These are phyloP conservation scores for Rhizopus stolonifer DNA, from an alignment of 371 early-diverging fungal genomes.

Conservation along the genomic window DNA sequence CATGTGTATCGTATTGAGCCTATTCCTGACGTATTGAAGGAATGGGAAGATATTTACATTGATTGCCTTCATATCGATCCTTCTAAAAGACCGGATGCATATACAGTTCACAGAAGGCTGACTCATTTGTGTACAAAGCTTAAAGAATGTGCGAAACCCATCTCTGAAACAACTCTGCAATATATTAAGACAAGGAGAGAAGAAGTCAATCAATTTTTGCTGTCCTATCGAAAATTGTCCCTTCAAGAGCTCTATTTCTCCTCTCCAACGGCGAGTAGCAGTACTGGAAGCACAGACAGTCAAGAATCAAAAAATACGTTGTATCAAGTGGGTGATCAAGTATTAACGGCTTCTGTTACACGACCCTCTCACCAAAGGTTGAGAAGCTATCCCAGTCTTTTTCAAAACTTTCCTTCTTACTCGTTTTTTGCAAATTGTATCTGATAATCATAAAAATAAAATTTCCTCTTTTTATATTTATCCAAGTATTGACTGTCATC, in stretches of 20 bases:
- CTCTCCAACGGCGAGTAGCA: constrained; percentile 3
- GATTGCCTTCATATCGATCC: constrained; percentile 42
- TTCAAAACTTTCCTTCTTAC: constrained; percentile 23
- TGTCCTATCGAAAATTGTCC: constrained; percentile 1
- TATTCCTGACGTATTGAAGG: constrained; percentile 38
- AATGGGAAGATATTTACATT: constrained; percentile 38
- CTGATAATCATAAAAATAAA: too few relatives aligned
- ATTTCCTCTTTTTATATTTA: too few relatives aligned
- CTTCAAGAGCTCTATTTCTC: constrained; percentile 6
- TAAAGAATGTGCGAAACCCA: neutral
- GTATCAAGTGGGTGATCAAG: constrained; percentile 28
- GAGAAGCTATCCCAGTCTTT: constrained; percentile 38
- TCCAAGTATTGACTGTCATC: too few relatives aligned
- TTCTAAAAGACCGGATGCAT: constrained; percentile 37
- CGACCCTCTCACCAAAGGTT: constrained; percentile 35
- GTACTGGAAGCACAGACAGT: neutral
- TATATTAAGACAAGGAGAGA: constrained; percentile 10
- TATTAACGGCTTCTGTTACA: constrained; percentile 44
- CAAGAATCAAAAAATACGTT: constrained; percentile 7
- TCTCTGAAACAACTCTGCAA: constrained; percentile 1
- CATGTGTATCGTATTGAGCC: constrained; percentile 42
- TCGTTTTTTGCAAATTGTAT: neutral
- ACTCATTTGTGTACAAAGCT: constrained; percentile 6
- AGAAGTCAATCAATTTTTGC: constrained; percentile 17
- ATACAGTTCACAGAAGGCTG: constrained; percentile 31